Evolutionary conservation across 331 rosid species (phyloP), one percentile per base, ranked within the genome.

Genomic region (Malus hybrid): DNA sequence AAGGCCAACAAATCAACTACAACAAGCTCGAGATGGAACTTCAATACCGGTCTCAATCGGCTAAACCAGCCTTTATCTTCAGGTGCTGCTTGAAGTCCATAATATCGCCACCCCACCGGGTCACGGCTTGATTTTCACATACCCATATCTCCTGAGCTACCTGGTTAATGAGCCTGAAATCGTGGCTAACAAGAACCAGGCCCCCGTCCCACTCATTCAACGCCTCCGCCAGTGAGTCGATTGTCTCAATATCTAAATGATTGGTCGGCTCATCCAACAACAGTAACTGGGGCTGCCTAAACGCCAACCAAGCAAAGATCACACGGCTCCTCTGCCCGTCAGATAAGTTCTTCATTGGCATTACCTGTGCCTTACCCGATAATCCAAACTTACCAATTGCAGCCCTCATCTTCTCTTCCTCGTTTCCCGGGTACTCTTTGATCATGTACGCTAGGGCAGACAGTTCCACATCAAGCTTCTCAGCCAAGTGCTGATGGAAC

Each of bases 131-230:
- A 75, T 95, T 90, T 53, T 90, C 98, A 29, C 99, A 95, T 5
- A 92, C 99, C 99, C 99, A 92, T 63, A 95, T 95, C 82, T 95
- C 98, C 75, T 89, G 79, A 52, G 99, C 99, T 3, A 95, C 98
- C 80, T 95, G 99, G 85, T 95, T 95, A 65, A 95, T 95, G 81
- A 95, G 98, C 88, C 99, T 90, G 82, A 95, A 95, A 75, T 95
- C 99, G 61, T 95, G 99, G 79, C 99, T 95, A 61, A 95, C 98
- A 64, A 95, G 98, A 65, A 95, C 99, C 87, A 95, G 0, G 15
- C 99, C 99, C 62, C 99, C 99, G 71, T 95, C 99, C 99, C 99
- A 92, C 84, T 95, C 99, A 61, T 95, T 95, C 88, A 95, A 68
- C 29, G 99, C 99, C 77, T 92, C 99, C 0, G 99, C 99, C 83